A percentile compares a stretch with the other conserved stretches of the same genome.
Evolutionary conservation across 805 yeast genomes (phyloP).

Genomic region (Suhomyces sp.): DNA sequence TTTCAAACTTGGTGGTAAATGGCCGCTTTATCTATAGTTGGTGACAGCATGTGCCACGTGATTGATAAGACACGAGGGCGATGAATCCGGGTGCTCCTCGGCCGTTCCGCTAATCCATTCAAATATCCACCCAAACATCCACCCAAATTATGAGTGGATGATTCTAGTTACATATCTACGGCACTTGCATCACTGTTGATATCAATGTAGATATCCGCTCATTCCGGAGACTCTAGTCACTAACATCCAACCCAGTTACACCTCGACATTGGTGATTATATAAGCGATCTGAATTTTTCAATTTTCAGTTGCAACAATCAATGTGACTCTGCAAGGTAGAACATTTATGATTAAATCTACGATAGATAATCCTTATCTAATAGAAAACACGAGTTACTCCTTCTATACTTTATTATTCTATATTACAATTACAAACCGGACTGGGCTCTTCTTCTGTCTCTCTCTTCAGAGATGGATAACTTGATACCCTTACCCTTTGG

Average conservation of each 20-base stretch:
- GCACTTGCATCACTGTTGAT: no score
- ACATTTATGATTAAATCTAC: no score
- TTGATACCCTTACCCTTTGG: slow-evolving; percentile 99
- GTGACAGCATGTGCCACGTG: neutral
- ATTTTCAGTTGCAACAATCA: no score
- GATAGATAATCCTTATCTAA: no score
- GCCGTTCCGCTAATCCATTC: neutral
- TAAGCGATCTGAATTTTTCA: neutral
- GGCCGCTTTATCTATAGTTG: neutral
- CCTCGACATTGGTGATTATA: neutral
- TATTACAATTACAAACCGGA: slow-evolving; percentile 21
- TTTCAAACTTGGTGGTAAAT: neutral
- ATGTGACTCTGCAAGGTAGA: no score
- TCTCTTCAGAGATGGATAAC: slow-evolving; percentile 93
- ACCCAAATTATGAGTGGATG: neutral
- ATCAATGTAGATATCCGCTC: neutral
- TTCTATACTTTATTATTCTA: neutral
- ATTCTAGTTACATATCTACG: neutral
- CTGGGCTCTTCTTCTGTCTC: slow-evolving; percentile 96
- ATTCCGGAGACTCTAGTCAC: neutral
- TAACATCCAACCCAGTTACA: no score
- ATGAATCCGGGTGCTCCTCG: neutral
- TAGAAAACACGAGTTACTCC: no score
- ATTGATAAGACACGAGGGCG: neutral
- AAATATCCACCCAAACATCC: neutral